Evolutionary conservation across 2,329 filamentous ascomycete species (phyloP).

Genomic region (Microdochium bolleyi): DNA sequence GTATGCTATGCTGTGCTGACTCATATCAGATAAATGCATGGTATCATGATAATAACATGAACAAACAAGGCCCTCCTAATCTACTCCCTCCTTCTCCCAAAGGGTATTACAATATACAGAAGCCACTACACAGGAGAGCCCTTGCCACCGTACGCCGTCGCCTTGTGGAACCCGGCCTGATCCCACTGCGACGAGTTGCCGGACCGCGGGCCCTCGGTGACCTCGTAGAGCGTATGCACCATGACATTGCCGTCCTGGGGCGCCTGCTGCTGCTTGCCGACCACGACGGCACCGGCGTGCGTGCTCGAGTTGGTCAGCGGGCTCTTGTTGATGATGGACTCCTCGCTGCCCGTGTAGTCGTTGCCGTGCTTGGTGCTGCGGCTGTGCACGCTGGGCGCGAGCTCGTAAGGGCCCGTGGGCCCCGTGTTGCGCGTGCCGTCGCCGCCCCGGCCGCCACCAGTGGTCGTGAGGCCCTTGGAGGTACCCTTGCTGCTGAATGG

Average conservation of each 20-base stretch:
- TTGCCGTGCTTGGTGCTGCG: neutral
- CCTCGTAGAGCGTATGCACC: neutral
- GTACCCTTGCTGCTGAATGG: neutral
- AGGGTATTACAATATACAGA: no score
- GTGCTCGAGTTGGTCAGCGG: neutral
- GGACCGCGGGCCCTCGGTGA: neutral
- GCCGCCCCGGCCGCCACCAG: neutral
- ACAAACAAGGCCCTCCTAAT: no score
- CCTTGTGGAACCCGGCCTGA: neutral
- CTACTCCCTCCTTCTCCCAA: no score
- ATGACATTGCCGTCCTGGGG: conserved; percentile 1
- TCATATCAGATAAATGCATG: no score
- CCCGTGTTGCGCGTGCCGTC: neutral
- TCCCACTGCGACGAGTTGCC: neutral
- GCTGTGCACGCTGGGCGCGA: conserved; percentile 2
- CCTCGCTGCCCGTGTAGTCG: conserved; percentile 1
- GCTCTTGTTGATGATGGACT: conserved; percentile 2
- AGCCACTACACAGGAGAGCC: neutral
- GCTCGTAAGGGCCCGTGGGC: conserved; percentile 3
- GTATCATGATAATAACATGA: no score
- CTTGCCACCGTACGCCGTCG: neutral
- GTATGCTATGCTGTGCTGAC: no score
- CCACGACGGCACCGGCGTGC: neutral
- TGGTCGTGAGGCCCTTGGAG: neutral
- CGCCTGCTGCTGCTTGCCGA: neutral